Evolutionary conservation across 164 flowering plant species (phyloP).

Genomic region (Nymphaea colorata): DNA sequence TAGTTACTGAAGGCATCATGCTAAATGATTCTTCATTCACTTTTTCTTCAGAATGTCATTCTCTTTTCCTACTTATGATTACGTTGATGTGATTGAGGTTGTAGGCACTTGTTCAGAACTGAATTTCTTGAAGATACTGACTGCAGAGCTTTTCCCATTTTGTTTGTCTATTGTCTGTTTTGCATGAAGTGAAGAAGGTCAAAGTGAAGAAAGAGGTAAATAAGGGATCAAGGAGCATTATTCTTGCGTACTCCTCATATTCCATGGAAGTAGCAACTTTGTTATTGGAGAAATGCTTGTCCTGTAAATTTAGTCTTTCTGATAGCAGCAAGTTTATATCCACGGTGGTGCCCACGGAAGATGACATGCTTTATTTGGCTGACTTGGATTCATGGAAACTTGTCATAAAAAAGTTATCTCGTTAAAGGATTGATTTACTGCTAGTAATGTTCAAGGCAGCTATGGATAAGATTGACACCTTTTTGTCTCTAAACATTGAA

Average conservation of each 20-base stretch:
- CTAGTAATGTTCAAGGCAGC: constrained; percentile 39
- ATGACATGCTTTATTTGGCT: neutral
- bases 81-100: no score
- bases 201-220: constrained; percentile 26
- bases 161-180: neutral
- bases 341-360: neutral
- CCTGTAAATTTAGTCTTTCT: constrained; percentile 25
- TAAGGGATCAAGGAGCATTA: constrained; percentile 29
- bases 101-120: no score
- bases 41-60: no score
- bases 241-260: constrained; percentile 44
- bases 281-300: constrained; percentile 35
- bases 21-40: no score
- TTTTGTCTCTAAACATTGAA: constrained; percentile 19
- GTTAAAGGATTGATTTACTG: constrained; percentile 50
- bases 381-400: constrained; percentile 47
- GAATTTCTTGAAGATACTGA: no score
- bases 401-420: constrained; percentile 37
- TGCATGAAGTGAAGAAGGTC: neutral
- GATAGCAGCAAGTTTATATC: constrained; percentile 6
- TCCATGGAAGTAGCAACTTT: constrained; percentile 46
- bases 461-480: constrained; percentile 42
- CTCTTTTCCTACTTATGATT: no score
- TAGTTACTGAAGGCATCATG: no score
- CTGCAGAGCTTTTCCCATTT: neutral